phyloP scores from a whole-genome alignment of 768 basidiomycete species.

The Suillus variegatus region DNA sequence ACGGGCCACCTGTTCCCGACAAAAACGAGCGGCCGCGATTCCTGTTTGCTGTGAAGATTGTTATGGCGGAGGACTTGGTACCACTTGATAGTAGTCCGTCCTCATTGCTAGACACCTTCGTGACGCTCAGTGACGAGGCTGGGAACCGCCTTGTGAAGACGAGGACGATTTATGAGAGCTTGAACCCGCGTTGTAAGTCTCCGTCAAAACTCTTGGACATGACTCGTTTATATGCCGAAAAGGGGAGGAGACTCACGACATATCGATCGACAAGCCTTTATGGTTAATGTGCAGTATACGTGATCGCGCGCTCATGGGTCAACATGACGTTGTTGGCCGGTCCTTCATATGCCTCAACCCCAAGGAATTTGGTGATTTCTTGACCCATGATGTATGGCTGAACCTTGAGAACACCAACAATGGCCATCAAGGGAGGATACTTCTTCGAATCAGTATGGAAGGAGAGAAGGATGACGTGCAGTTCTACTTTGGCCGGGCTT shows the following conservation, averaged over 20 bases:
- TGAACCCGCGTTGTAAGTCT: constrained; percentile 84
- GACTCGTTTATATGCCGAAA: constrained; percentile 14
- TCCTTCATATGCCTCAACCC: constrained; percentile 94
- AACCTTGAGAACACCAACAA: constrained; percentile 67
- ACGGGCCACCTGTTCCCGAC: constrained; percentile 69
- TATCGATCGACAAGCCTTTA: constrained; percentile 89
- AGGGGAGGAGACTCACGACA: constrained; percentile 98
- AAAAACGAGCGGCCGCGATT: constrained; percentile 70
- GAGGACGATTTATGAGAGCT: constrained; percentile 89
- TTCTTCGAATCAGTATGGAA: constrained; percentile 95
- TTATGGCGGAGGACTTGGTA: constrained; percentile 86
- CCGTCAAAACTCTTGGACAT: neutral
- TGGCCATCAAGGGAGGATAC: constrained; percentile 65
- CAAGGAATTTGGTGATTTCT: constrained; percentile 80
- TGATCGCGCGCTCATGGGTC: constrained; percentile 87
- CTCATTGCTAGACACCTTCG: constrained; percentile 88
- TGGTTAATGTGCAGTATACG: constrained; percentile 98
- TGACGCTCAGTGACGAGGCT: constrained; percentile 91
- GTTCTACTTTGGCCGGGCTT: constrained; percentile 96
- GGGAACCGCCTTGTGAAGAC: constrained; percentile 93
- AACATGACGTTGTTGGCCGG: constrained; percentile 90
- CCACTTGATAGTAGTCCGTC: constrained; percentile 73
- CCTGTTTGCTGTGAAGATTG: constrained; percentile 92
- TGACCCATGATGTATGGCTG: constrained; percentile 91
- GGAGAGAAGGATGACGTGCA: constrained; percentile 98